Evolutionary conservation across 2,329 filamentous ascomycete species (phyloP).

Genomic region (Emergomyces orientalis): DNA sequence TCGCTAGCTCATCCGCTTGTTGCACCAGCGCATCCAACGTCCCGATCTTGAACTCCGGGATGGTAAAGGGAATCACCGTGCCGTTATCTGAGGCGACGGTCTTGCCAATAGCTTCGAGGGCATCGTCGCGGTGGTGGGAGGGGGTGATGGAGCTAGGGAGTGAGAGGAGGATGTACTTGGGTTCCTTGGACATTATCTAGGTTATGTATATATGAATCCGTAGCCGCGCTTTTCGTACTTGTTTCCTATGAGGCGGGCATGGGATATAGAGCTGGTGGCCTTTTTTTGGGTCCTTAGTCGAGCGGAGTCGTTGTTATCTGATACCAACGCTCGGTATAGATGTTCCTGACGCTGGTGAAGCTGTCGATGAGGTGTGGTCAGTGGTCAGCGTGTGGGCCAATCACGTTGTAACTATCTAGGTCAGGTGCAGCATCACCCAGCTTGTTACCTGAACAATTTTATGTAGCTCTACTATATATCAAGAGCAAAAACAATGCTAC

Average conservation of each 20-base stretch:
- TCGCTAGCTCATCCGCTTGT: constrained; percentile 88
- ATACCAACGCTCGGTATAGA: not conserved
- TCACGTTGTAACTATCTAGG: not conserved
- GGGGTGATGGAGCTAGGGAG: constrained; percentile 80
- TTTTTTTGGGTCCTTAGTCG: not conserved
- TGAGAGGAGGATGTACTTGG: constrained; percentile 78
- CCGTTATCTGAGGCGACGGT: constrained; percentile 68
- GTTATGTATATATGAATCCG: not conserved
- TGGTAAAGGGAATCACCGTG: constrained; percentile 63
- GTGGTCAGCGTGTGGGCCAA: not conserved
- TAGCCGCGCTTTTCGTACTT: not conserved
- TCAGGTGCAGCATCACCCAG: not conserved
- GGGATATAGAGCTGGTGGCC: not conserved
- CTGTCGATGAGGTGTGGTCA: not conserved
- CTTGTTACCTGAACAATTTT: not conserved
- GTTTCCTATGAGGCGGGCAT: not conserved
- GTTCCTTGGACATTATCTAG: constrained; percentile 34
- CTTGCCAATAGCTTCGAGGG: constrained; percentile 63
- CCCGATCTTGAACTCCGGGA: constrained; percentile 96
- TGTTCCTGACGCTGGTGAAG: not conserved
- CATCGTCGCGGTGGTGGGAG: constrained; percentile 69
- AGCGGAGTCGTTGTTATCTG: not conserved
- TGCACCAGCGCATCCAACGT: constrained; percentile 90
- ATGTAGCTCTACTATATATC: too few species aligned
- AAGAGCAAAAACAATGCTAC: not conserved